phyloP scores from a whole-genome alignment of 2,329 filamentous ascomycete species.

The Fusarium oligoseptatum region DNA sequence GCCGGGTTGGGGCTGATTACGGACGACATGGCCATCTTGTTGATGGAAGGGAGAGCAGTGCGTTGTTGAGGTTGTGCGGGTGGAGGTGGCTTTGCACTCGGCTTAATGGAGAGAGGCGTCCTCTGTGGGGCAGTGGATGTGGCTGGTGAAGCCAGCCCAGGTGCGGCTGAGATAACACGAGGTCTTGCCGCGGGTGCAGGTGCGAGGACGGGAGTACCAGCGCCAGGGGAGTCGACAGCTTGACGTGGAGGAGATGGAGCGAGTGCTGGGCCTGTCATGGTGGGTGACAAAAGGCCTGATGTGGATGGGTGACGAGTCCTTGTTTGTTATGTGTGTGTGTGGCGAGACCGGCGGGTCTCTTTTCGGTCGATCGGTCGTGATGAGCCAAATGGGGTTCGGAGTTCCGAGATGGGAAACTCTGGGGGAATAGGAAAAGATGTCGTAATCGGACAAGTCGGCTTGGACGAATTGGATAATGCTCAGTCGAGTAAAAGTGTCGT shows the following conservation, averaged over 20 bases:
- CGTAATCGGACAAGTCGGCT: conserved; percentile 1
- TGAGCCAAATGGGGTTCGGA: conserved; percentile 41
- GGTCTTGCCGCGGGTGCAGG: conserved; percentile 30
- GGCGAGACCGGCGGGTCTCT: conserved; percentile 37
- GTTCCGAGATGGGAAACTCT: conserved; percentile 45
- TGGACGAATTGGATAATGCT: not conserved
- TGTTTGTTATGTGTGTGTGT: conserved; percentile 23
- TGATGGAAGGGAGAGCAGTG: conserved; percentile 54
- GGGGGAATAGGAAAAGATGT: conserved; percentile 7
- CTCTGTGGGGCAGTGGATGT: conserved; percentile 43
- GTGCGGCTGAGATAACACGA: conserved; percentile 44
- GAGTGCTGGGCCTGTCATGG: conserved; percentile 42
- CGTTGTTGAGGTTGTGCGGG: conserved; percentile 49
- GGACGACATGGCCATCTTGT: conserved; percentile 63
- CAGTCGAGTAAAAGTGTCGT: conserved; percentile 5
- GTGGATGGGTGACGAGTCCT: conserved; percentile 20
- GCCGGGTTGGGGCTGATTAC: conserved; percentile 58
- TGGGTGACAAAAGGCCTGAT: conserved; percentile 26
- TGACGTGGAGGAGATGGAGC: conserved; percentile 39
- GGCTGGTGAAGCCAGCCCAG: conserved; percentile 41
- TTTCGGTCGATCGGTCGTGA: conserved; percentile 38
- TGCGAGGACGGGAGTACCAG: conserved; percentile 32
- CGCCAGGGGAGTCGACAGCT: conserved; percentile 36
- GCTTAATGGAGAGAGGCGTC: conserved; percentile 50
- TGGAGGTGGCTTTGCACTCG: conserved; percentile 46